Percentiles rank a stretch among this genome's conserved stretches.
These are phyloP conservation scores for Areca catechu DNA, from an alignment of 176 grass and related monocot genomes.

Conservation along the genomic window DNA sequence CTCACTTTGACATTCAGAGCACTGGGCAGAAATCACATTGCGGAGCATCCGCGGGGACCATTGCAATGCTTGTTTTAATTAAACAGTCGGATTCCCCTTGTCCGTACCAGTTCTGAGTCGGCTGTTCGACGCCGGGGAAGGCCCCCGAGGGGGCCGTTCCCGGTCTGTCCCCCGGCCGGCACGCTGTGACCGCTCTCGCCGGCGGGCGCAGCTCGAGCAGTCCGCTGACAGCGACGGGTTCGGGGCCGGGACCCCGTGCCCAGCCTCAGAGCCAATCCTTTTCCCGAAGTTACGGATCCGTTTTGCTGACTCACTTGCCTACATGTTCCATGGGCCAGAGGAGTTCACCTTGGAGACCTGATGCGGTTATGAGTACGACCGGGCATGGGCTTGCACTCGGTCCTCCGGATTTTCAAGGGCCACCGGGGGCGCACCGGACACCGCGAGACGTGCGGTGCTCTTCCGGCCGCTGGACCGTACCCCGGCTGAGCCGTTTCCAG, in stretches of 20 bases:
- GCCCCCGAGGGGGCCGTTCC: no score
- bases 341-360: constrained; percentile 51
- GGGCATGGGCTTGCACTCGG: constrained; percentile 34
- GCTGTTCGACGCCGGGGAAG: no score
- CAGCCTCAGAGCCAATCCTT: constrained; percentile 23
- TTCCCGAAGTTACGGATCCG: constrained; percentile 24
- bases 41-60: no score
- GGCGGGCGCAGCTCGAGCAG: no score
- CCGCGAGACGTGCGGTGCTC: constrained; percentile 53
- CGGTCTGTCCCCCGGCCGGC: no score
- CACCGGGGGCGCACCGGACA: constrained; percentile 53
- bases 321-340: no score
- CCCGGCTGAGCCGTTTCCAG: constrained; percentile 25
- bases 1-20: constrained; percentile 50
- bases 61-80: constrained; percentile 49
- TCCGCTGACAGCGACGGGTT: no score
- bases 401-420: constrained; percentile 55
- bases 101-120: constrained; percentile 37
- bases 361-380: constrained; percentile 51
- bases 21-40: constrained; percentile 49
- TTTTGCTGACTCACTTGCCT: constrained; percentile 37
- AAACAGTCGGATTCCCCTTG: constrained; percentile 38
- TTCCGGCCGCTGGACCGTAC: constrained; percentile 48
- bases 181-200: no score
- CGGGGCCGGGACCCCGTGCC: no score